A percentile compares a stretch with the other conserved stretches of the same genome.
Conservation (phyloP, 140 eudicot genomes). For the Cichorium intybus region DNA sequence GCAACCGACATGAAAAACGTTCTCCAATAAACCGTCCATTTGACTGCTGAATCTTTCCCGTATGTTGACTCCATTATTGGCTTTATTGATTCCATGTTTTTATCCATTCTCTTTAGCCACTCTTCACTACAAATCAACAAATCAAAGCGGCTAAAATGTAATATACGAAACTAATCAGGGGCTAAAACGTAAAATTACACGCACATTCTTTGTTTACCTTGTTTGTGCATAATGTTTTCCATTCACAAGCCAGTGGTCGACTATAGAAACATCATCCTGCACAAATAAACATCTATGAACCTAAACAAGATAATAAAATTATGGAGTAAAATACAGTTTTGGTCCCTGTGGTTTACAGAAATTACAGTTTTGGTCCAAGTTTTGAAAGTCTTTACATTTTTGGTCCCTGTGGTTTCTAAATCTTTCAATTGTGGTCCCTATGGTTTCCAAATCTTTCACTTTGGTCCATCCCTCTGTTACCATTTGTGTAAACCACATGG, state of each 20-base stretch:
- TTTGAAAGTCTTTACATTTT: too few species aligned
- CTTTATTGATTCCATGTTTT: constrained; percentile 46
- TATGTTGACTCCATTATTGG: constrained; percentile 95
- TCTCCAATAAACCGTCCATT: constrained; percentile 97
- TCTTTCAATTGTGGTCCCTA: too few species aligned
- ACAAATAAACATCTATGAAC: neutral
- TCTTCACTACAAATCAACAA: constrained; percentile 64
- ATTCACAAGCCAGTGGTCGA: constrained; percentile 88
- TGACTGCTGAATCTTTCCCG: constrained; percentile 86
- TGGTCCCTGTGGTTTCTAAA: too few species aligned
- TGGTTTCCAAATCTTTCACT: too few species aligned
- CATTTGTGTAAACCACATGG: too few species aligned
- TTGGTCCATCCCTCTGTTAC: too few species aligned
- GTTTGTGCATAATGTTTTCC: constrained; percentile 96
- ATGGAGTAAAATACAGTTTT: too few species aligned
- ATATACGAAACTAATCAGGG: neutral
- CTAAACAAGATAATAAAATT: too few species aligned
- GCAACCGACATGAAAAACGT: constrained; percentile 93
- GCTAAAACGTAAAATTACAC: neutral
- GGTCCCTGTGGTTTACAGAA: too few species aligned
- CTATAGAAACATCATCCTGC: constrained; percentile 90
- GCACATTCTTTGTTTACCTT: constrained; percentile 41
- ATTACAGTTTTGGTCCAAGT: too few species aligned
- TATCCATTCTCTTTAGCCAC: constrained; percentile 97
- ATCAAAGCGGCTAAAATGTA: neutral